Base-by-base conservation (phyloP, 192 early-diverging fungal genomes). In the Backusella sp. region DNA sequence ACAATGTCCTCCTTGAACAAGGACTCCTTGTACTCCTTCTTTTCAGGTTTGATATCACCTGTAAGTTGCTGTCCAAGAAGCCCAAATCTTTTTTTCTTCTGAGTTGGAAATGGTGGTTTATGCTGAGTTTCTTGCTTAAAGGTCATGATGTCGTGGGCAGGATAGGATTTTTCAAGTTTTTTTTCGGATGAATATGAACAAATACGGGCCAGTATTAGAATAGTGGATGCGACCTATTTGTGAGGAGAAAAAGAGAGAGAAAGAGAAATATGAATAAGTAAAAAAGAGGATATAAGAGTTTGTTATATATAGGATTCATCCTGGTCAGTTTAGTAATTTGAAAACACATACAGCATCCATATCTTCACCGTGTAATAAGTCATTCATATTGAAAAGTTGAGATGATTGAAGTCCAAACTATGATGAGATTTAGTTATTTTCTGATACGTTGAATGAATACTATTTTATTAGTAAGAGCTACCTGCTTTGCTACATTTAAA, bases 311-410 rank as follows among this genome's bases (percentile, higher is more conserved):
- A 19, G 17, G 26, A 56, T 62, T 62, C 8, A 59, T 9, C 30
- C 9, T 62, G 56, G 56, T 28, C 26, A 62, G 56, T 62, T 62
- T 62, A 62, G 56, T 62, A 3, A 69, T 23, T 37, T 39, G 37
- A 69, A 69, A 69, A 69, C 34, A 69, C 59, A 52, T 81, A 90
- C 88, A 66, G 81, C 82, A 5, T 74, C 80, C 86, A 94, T 91
- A 79, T 94, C 86, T 79, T 91, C 93, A 68, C 89, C 92, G 44
- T 94, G 89, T 59, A 89, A 92, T 37, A 94, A 78, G 75, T 94
- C 93, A 28, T 77, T 67, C 21, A 72, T 35, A 46, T 67, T 62
- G 32, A 77, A 77, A 53, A 77, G 34, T 34, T 77, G 70, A 23
- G 71, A 67, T 32, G 41, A 44, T 46, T 66, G 39, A 26, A 77